Conservation (phyloP, 257 asterid genomes). For the Solanum phureja region DNA sequence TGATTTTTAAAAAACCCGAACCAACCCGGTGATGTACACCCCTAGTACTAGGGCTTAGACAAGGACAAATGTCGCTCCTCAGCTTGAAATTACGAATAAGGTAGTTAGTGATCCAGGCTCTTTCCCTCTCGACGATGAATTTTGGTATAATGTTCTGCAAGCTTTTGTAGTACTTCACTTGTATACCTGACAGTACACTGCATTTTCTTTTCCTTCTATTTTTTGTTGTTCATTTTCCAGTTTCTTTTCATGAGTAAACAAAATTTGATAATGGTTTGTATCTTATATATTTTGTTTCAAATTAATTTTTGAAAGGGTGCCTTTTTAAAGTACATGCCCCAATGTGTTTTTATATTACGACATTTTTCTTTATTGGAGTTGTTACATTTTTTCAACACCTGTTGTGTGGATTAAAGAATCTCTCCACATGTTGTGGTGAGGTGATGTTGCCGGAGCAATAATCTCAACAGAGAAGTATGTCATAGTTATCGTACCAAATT, state of each 20-base stretch:
- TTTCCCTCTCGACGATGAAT: background rate
- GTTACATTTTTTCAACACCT: background rate
- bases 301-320: background rate
- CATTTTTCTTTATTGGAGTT: background rate
- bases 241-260: background rate
- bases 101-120: too few relatives aligned
- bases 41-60: too few relatives aligned
- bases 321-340: background rate
- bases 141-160: slow-evolving; percentile 6
- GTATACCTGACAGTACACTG: background rate
- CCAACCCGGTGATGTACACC: too few relatives aligned
- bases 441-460: background rate
- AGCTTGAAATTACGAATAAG: too few relatives aligned
- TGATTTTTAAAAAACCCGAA: too few relatives aligned
- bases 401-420: background rate
- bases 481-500: background rate
- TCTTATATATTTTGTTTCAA: background rate
- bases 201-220: background rate
- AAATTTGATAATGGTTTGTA: background rate
- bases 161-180: background rate
- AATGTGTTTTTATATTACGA: background rate
- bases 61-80: too few relatives aligned
- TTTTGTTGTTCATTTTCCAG: background rate
- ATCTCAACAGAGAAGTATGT: too few relatives aligned
- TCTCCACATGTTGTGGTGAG: background rate